Conservation (phyloP, 495 filamentous ascomycete species). For the Lasiosphaeriaceae sp. region DNA sequence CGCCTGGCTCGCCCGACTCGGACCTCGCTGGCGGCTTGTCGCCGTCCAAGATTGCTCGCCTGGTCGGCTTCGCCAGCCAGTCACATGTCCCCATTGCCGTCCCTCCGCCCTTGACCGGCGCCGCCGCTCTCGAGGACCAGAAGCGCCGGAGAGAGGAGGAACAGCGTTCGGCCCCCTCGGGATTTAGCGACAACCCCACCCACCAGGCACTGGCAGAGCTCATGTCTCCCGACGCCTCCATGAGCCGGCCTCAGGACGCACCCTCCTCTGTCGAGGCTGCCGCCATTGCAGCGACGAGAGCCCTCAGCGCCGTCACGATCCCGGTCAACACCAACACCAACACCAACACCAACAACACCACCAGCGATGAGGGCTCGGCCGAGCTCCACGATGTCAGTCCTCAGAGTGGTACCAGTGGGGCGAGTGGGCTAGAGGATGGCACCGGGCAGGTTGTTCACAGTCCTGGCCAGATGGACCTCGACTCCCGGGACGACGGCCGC, state of each 20-base stretch:
- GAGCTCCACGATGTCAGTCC: constrained; percentile 39
- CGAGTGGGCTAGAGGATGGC: constrained; percentile 34
- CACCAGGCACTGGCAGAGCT: constrained; percentile 50
- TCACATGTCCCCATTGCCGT: constrained; percentile 27
- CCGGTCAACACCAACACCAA: constrained; percentile 29
- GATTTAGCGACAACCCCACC: constrained; percentile 49
- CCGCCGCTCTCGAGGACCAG: constrained; percentile 54
- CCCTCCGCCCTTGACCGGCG: constrained; percentile 45
- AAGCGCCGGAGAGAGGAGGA: constrained; percentile 48
- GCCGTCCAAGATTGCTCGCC: constrained; percentile 50
- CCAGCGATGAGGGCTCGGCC: no score
- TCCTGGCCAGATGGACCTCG: constrained; percentile 42
- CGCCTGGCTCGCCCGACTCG: constrained; percentile 37
- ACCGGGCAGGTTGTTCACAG: constrained; percentile 36
- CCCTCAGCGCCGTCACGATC: constrained; percentile 30
- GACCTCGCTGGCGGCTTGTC: constrained; percentile 37
- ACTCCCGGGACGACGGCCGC: constrained; percentile 30
- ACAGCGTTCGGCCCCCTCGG: constrained; percentile 31
- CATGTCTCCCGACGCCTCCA: constrained; percentile 48
- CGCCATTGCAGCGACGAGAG: constrained; percentile 22
- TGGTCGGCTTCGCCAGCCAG: constrained; percentile 44
- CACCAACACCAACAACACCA: constrained; percentile 22
- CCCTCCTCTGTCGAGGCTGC: constrained; percentile 36
- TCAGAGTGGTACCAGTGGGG: constrained; percentile 34
- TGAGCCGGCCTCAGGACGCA: constrained; percentile 49